Percentiles rank a stretch among this genome's conserved stretches.
Conservation (phyloP, 2,329 filamentous ascomycete genomes). For the Colletotrichum tropicale region DNA sequence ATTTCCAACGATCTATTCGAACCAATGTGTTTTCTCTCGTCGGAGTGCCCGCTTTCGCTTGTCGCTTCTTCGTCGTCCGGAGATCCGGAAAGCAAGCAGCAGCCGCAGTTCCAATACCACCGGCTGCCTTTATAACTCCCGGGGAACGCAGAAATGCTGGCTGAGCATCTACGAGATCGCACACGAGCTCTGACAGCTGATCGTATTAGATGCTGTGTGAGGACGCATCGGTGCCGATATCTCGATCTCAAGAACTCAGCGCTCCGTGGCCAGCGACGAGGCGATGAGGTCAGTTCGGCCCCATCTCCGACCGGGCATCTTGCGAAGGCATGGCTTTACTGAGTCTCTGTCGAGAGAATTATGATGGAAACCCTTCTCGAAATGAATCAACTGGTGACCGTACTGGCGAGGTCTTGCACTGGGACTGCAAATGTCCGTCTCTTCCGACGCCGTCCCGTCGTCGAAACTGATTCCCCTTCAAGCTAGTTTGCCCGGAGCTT, state of each 20-base stretch:
- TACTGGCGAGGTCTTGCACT: not conserved
- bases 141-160: not conserved
- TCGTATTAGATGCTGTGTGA: not conserved
- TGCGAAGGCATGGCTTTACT: not conserved
- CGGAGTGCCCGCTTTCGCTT: not conserved
- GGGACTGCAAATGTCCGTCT: not conserved
- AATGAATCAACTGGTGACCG: not conserved
- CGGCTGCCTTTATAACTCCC: not conserved
- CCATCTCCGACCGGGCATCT: not conserved
- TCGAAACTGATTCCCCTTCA: not conserved
- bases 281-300: not conserved
- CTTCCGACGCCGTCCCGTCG: not conserved
- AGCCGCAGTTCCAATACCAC: not conserved
- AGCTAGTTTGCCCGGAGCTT: not conserved
- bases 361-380: not conserved
- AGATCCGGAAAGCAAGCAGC: not conserved
- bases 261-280: not conserved
- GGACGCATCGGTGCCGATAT: not conserved
- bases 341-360: not conserved
- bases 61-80: not conserved
- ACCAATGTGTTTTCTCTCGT: not conserved
- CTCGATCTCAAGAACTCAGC: not conserved
- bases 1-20: not conserved
- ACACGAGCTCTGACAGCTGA: rapidly evolving
- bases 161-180: too few species aligned